phyloP scores from a whole-genome alignment of 148 eudicot species.

The Vaccinium macrocarpon region DNA sequence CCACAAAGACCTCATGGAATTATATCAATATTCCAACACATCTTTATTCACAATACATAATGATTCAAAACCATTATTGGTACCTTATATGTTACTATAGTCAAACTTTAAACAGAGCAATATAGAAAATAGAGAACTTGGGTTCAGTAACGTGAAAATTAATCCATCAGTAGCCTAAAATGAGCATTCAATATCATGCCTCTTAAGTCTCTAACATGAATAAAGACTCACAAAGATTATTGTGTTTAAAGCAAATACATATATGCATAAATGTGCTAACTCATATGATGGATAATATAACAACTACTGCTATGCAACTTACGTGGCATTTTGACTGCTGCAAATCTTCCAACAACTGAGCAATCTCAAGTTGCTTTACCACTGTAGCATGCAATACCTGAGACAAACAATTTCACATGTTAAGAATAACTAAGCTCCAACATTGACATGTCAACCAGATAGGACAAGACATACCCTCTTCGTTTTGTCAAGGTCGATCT shows the following conservation, averaged over 20 bases:
- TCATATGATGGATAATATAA: background rate
- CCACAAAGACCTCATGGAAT: background rate
- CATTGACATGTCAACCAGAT: conserved; percentile 7
- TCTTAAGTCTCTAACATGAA: background rate
- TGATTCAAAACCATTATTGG: too few relatives aligned
- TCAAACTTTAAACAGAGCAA: too few relatives aligned
- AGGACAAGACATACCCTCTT: conserved; percentile 48
- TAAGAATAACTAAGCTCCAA: background rate
- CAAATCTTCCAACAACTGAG: conserved; percentile 47
- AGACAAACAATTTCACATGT: conserved; percentile 6
- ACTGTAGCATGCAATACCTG: conserved; percentile 64
- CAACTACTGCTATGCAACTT: conserved; percentile 27
- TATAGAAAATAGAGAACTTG: background rate
- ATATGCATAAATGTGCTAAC: background rate
- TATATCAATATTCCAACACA: background rate
- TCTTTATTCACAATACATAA: background rate
- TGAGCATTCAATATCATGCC: background rate
- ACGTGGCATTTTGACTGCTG: conserved; percentile 53
- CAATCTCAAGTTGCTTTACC: conserved; percentile 60
- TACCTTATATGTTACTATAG: too few relatives aligned
- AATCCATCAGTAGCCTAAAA: background rate
- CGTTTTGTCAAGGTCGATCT: conserved; percentile 67
- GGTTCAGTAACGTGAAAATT: background rate
- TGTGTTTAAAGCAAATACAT: too few relatives aligned
- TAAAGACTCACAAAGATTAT: background rate